phyloP scores from a whole-genome alignment of 1,139 yeast genomes.

The Geotrichum histeridarum region DNA sequence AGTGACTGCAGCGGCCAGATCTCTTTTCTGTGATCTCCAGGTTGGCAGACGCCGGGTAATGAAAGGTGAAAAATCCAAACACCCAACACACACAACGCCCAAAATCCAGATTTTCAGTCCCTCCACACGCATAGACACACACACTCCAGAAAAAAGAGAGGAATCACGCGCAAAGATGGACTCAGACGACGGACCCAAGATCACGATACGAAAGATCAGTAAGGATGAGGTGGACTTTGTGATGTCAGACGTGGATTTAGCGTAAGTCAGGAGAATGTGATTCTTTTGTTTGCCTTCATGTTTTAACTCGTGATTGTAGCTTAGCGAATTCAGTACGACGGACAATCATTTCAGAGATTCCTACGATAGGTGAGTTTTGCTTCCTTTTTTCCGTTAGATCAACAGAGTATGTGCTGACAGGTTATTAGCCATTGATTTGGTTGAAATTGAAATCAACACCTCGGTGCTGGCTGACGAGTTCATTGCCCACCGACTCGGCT shows the following conservation, averaged over 20 bases:
- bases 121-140: background rate
- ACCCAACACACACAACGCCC: too few species aligned
- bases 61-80: too few species aligned
- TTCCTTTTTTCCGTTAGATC: too few species aligned
- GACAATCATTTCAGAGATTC: slow-evolving; percentile 91
- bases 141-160: background rate
- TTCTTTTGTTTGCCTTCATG: background rate
- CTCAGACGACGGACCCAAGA: slow-evolving; percentile 62
- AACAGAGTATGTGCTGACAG: background rate
- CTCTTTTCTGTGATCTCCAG: too few species aligned
- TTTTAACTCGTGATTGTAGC: slow-evolving; percentile 22
- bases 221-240: slow-evolving; percentile 87
- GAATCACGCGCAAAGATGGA: slow-evolving; percentile 23
- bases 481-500: slow-evolving; percentile 85
- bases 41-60: too few species aligned
- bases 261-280: slow-evolving; percentile 37
- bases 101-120: background rate
- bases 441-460: slow-evolving; percentile 88
- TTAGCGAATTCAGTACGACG: slow-evolving; percentile 90
- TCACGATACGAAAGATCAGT: slow-evolving; percentile 82
- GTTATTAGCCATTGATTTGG: slow-evolving; percentile 75
- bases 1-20: too few species aligned
- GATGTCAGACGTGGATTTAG: slow-evolving; percentile 76
- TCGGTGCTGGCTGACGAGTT: slow-evolving; percentile 96
- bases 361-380: slow-evolving; percentile 48